Conservation (phyloP, 345 rosid genomes). For the Eucalyptus leucophloia region DNA sequence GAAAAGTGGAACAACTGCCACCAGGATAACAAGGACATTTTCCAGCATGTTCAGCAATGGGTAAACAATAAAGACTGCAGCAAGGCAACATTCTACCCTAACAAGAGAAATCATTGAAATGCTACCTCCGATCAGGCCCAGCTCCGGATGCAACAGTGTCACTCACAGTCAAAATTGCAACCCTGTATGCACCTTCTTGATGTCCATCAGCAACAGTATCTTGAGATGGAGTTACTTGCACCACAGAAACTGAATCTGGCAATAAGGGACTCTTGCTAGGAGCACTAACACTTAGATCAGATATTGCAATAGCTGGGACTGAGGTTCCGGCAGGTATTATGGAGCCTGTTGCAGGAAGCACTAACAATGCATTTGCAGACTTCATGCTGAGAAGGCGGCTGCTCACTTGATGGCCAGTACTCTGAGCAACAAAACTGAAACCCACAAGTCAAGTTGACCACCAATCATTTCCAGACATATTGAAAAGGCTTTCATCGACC, state of each 20-base stretch:
- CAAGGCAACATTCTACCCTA: background rate
- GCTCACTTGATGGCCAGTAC: slow-evolving; percentile 89
- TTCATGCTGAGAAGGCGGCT: slow-evolving; percentile 92
- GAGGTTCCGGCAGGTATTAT: slow-evolving; percentile 64
- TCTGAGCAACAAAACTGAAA: slow-evolving; percentile 83
- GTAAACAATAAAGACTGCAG: background rate
- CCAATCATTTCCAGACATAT: background rate
- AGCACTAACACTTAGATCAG: slow-evolving; percentile 32
- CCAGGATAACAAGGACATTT: background rate
- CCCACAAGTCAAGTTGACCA: background rate
- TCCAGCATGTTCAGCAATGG: background rate
- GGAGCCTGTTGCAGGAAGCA: slow-evolving; percentile 57
- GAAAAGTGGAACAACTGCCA: background rate
- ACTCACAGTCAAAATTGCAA: slow-evolving; percentile 81
- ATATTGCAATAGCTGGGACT: slow-evolving; percentile 56
- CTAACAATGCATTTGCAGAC: slow-evolving; percentile 82
- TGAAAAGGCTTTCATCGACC: background rate
- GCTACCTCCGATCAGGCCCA: slow-evolving; percentile 90
- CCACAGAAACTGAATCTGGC: slow-evolving; percentile 15
- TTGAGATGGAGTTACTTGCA: slow-evolving; percentile 11
- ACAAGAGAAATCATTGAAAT: background rate
- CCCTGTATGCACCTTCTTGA: slow-evolving; percentile 26
- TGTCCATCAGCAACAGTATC: slow-evolving; percentile 8
- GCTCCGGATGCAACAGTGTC: slow-evolving; percentile 82
- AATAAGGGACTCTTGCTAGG: slow-evolving; percentile 1